Conservation (phyloP, 306 rosid genomes). For the Dalbergia oliveri region DNA sequence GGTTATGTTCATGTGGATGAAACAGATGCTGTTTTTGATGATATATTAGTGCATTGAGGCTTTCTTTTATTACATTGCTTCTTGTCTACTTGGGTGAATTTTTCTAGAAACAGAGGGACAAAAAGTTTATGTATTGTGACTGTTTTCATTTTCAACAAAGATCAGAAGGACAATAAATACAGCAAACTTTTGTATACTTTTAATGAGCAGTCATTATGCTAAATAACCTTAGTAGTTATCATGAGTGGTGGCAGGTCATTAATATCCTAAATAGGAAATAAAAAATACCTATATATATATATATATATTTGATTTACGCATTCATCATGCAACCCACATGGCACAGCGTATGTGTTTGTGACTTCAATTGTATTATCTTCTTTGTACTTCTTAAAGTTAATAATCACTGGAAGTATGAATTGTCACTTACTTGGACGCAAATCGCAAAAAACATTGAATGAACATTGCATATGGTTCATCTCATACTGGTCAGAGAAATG, state of each 20-base stretch:
- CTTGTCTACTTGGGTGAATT: background rate
- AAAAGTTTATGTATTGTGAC: background rate
- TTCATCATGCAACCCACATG: background rate
- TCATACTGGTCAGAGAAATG: background rate
- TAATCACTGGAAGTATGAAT: background rate
- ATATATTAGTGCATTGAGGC: background rate
- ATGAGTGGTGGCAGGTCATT: background rate
- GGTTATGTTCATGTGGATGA: background rate
- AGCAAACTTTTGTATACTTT: background rate
- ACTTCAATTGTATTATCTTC: no score
- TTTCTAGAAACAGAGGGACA: background rate
- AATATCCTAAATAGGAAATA: background rate
- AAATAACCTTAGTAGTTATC: background rate
- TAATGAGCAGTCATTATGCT: background rate
- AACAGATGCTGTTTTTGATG: background rate
- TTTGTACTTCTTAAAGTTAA: background rate
- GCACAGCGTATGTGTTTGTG: background rate
- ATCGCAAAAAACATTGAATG: background rate
- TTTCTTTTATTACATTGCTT: background rate
- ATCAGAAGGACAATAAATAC: background rate
- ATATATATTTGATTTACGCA: conserved; percentile 23
- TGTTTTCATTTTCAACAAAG: background rate
- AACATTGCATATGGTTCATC: background rate
- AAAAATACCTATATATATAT: background rate
- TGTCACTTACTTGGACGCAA: background rate